A percentile compares a stretch with the other conserved stretches of the same genome.
Conservation (phyloP, 176 grass and related monocot species). For the Oryza glumipatula region DNA sequence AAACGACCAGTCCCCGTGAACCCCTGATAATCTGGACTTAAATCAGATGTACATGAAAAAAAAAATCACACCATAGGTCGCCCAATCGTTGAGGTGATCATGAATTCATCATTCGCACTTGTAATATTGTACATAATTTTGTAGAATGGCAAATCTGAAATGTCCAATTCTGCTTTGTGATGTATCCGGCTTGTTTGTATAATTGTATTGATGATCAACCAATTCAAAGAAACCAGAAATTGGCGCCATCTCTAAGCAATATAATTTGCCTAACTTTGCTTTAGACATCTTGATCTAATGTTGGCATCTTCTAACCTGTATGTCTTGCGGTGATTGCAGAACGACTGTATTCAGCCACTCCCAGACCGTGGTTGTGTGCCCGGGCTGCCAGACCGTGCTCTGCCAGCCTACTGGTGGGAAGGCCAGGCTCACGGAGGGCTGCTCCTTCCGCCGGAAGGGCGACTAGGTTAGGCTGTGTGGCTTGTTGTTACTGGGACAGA, state of each 20-base stretch:
- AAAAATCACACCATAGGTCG: neutral
- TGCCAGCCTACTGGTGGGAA: slow-evolving; percentile 70
- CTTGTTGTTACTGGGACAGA: neutral
- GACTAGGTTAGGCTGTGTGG: slow-evolving; percentile 32
- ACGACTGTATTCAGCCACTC: slow-evolving; percentile 75
- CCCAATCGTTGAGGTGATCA: neutral
- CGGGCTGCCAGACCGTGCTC: slow-evolving; percentile 56
- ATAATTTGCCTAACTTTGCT: neutral
- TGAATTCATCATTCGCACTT: too few relatives aligned
- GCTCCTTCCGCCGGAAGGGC: slow-evolving; percentile 65
- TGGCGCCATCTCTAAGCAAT: neutral
- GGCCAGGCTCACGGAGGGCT: slow-evolving; percentile 65
- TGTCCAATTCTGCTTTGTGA: neutral
- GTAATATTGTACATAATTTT: neutral
- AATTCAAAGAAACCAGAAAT: neutral
- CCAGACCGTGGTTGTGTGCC: slow-evolving; percentile 63
- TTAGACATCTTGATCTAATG: neutral
- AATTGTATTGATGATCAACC: neutral
- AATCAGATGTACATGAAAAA: neutral
- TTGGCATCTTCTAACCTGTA: neutral
- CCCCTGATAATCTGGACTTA: too few relatives aligned
- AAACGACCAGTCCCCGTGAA: too few relatives aligned
- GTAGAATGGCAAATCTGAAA: neutral
- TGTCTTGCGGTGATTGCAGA: slow-evolving; percentile 30
- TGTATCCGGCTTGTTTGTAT: neutral